These are phyloP conservation scores for Phytopythium boreale DNA, from an alignment of 352 stramenopile species.

Conservation along the genomic window DNA sequence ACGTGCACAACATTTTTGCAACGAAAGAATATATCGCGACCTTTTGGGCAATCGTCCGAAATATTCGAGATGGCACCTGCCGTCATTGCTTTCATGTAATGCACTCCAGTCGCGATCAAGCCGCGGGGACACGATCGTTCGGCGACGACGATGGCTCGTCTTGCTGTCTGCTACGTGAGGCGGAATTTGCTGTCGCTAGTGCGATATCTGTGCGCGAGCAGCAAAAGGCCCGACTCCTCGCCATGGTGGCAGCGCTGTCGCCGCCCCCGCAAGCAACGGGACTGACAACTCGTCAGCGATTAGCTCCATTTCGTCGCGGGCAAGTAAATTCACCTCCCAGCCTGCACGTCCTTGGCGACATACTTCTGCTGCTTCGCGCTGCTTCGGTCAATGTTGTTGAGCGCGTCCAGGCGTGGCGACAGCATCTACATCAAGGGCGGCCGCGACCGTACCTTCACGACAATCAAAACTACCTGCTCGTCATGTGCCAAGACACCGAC, in stretches of 20 bases:
- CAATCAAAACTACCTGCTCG: constrained; percentile 46
- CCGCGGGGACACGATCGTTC: neutral
- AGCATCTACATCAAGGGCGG: constrained; percentile 27
- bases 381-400: constrained; percentile 62
- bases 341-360: constrained; percentile 52
- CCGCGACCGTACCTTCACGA: constrained; percentile 37
- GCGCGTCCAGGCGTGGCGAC: constrained; percentile 36
- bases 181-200: constrained; percentile 34
- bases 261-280: neutral
- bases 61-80: neutral
- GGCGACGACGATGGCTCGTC: neutral
- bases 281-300: neutral
- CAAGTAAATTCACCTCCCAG: constrained; percentile 12
- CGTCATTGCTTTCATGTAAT: neutral
- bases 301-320: neutral
- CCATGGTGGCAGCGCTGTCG: constrained; percentile 19
- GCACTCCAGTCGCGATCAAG: neutral
- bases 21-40: neutral
- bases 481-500: constrained; percentile 52
- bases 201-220: constrained; percentile 48
- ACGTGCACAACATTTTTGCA: neutral
- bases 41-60: neutral
- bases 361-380: constrained; percentile 43
- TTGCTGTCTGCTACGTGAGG: constrained; percentile 17
- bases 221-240: constrained; percentile 36